These are phyloP conservation scores for Blastosporella zonata DNA, from an alignment of 1,284 basidiomycete species.

Conservation along the genomic window DNA sequence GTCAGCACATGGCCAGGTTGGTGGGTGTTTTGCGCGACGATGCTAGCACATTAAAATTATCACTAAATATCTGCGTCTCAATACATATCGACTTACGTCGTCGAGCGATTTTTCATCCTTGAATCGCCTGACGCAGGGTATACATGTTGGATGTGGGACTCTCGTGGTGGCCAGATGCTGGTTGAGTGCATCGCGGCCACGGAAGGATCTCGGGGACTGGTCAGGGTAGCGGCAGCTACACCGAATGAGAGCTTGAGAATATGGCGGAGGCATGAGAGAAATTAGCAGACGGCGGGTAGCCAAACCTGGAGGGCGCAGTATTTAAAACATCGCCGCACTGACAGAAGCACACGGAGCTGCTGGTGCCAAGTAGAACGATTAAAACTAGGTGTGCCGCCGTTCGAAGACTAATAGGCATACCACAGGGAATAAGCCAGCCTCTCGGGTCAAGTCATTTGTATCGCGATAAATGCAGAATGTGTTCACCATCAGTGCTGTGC, in stretches of 20 bases:
- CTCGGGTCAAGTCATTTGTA: no score
- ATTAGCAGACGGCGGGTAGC: neutral
- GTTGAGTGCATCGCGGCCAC: slow-evolving; percentile 31
- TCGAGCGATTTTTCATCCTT: slow-evolving; percentile 30
- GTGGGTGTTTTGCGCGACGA: slow-evolving; percentile 29
- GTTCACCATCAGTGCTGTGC: no score
- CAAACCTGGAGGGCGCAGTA: neutral
- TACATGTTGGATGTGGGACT: slow-evolving; percentile 32
- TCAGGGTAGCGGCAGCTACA: neutral
- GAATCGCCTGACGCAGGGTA: slow-evolving; percentile 31
- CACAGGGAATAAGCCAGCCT: no score
- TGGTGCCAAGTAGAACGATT: no score
- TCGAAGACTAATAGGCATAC: no score
- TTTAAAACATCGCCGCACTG: no score
- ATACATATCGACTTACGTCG: slow-evolving; percentile 26
- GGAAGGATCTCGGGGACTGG: slow-evolving; percentile 21
- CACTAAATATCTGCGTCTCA: neutral
- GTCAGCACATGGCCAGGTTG: slow-evolving; percentile 30
- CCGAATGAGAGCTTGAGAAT: neutral
- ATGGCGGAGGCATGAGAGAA: neutral
- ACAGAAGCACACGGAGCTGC: no score
- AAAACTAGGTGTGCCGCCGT: no score
- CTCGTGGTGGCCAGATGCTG: slow-evolving; percentile 34
- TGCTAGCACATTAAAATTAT: slow-evolving; percentile 12
- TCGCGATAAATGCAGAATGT: no score